Evolutionary conservation across 2,329 filamentous ascomycete species (phyloP).

Genomic region (Monosporascus sp.): DNA sequence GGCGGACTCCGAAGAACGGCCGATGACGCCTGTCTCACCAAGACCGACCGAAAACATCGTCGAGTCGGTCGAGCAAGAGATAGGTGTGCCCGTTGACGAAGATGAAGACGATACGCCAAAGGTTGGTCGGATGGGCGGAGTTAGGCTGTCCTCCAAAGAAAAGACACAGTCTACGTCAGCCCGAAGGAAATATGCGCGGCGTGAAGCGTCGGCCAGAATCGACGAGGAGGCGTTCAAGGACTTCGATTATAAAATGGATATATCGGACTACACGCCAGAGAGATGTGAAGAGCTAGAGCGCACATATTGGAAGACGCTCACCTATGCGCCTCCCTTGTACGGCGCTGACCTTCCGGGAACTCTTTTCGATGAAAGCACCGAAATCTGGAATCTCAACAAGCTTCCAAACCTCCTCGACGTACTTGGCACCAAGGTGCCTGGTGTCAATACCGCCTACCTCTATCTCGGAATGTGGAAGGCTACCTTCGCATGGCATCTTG

Average conservation of each 20-base stretch:
- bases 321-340: conserved; percentile 90
- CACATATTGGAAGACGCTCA: conserved; percentile 95
- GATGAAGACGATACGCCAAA: conserved; percentile 38
- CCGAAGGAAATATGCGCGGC: conserved; percentile 77
- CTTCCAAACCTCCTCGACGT: conserved; percentile 91
- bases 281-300: conserved; percentile 92
- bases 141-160: conserved; percentile 45
- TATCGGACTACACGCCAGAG: conserved; percentile 84
- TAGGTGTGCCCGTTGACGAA: conserved; percentile 39
- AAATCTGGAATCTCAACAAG: conserved; percentile 90
- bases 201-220: conserved; percentile 71
- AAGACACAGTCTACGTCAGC: conserved; percentile 75
- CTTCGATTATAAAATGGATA: conserved; percentile 85
- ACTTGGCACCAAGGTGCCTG: conserved; percentile 89
- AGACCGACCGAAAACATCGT: conserved; percentile 35
- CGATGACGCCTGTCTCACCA: conserved; percentile 56
- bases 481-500: conserved; percentile 97
- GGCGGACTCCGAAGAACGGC: conserved; percentile 41
- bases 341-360: conserved; percentile 96
- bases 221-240: conserved; percentile 87
- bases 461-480: conserved; percentile 99
- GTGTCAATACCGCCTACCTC: conserved; percentile 95
- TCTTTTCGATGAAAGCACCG: conserved; percentile 80
- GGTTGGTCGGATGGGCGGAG: conserved; percentile 45
- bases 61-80: conserved; percentile 47